Conservation (phyloP, 2,329 filamentous ascomycete species). For the Helotiales sp. region DNA sequence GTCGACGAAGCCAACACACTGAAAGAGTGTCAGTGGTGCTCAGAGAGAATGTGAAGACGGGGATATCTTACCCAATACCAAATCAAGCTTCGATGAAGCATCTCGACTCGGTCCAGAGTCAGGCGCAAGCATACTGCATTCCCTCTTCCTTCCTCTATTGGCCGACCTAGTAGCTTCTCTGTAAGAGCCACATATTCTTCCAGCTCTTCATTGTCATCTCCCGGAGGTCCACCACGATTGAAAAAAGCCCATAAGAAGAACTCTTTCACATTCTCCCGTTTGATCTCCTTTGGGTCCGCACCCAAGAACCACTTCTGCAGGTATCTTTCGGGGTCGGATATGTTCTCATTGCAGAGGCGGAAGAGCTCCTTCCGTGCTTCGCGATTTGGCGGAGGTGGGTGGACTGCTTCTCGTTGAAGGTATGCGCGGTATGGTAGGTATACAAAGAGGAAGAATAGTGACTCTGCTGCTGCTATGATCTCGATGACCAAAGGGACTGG, state of each 20-base stretch:
- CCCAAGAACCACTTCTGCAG: conserved; percentile 59
- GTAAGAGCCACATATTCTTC: conserved; percentile 53
- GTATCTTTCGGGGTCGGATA: conserved; percentile 53
- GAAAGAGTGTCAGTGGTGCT: not conserved
- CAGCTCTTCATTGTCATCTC: conserved; percentile 52
- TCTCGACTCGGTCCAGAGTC: conserved; percentile 57
- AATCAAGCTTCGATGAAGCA: conserved; percentile 54
- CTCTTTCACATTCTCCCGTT: conserved; percentile 58
- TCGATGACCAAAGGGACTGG: conserved; percentile 36
- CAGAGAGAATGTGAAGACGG: not conserved
- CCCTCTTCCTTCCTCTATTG: conserved; percentile 52
- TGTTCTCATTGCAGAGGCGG: conserved; percentile 48
- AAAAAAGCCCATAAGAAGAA: conserved; percentile 63
- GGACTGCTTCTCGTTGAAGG: conserved; percentile 51
- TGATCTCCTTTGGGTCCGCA: conserved; percentile 51
- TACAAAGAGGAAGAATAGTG: conserved; percentile 52
- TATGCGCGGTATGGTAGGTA: conserved; percentile 52
- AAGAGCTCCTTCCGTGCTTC: conserved; percentile 52
- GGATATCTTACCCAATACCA: conserved; percentile 53
- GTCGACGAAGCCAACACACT: conserved; percentile 38
- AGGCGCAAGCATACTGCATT: conserved; percentile 53
- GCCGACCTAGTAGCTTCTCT: conserved; percentile 51
- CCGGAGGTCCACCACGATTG: conserved; percentile 44
- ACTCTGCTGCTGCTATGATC: conserved; percentile 49
- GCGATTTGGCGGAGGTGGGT: conserved; percentile 46